phyloP scores from a whole-genome alignment of 345 rosid species.

The Corymbia maculata region DNA sequence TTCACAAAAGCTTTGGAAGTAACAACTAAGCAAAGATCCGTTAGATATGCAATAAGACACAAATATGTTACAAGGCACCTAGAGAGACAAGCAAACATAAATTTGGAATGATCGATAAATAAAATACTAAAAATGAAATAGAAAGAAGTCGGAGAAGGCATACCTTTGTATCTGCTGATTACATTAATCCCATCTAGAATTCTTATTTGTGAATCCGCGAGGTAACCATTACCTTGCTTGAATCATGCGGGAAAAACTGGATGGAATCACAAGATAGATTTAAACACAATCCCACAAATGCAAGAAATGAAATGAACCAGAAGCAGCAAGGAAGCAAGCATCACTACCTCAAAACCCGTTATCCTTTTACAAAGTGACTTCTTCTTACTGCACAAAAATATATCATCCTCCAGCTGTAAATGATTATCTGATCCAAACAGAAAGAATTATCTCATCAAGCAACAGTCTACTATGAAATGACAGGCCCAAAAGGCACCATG shows the following conservation, averaged over 20 bases:
- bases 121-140: not conserved
- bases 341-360: conserved; percentile 65
- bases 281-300: not conserved
- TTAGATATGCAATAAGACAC: not conserved
- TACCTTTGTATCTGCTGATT: conserved; percentile 74
- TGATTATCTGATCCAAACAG: conserved; percentile 41
- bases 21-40: not conserved
- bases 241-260: conserved; percentile 65
- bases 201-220: conserved; percentile 85
- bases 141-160: not conserved
- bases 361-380: conserved; percentile 64
- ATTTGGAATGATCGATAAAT: not conserved
- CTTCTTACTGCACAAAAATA: conserved; percentile 59
- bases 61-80: not conserved
- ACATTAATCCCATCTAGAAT: conserved; percentile 64
- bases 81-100: not conserved
- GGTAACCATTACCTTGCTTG: conserved; percentile 73
- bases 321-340: not conserved
- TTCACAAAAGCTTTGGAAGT: not conserved
- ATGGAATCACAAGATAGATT: not conserved
- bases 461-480: not conserved
- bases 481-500: not conserved
- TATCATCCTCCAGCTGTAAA: conserved; percentile 67
- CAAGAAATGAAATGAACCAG: not conserved
- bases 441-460: not conserved